These are phyloP conservation scores for Yarrowia keelungensis DNA, from an alignment of 805 yeast species.

Conservation along the genomic window DNA sequence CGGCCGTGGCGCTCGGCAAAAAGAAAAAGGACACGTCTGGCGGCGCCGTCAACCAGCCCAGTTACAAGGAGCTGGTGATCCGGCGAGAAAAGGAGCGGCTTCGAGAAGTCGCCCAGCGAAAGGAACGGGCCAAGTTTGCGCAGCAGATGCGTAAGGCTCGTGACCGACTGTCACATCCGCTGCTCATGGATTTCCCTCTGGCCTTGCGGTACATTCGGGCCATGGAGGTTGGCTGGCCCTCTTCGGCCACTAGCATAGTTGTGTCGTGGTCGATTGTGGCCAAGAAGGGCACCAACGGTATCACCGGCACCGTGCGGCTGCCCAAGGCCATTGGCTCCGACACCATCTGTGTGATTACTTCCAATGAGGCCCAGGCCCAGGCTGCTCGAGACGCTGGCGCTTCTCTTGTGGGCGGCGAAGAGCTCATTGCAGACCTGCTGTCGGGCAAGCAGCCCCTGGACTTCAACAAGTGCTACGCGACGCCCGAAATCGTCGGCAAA, in stretches of 20 bases:
- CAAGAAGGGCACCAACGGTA: constrained; percentile 78
- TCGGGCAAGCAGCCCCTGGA: constrained; percentile 55
- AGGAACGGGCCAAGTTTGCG: constrained; percentile 21
- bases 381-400: constrained; percentile 68
- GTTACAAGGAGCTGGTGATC: constrained; percentile 33
- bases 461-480: constrained; percentile 81
- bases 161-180: constrained; percentile 51
- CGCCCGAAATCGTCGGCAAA: constrained; percentile 76
- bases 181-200: constrained; percentile 71
- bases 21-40: constrained; percentile 20
- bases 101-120: constrained; percentile 25
- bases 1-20: constrained; percentile 35
- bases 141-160: constrained; percentile 33
- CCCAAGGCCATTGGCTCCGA: constrained; percentile 76
- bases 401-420: constrained; percentile 71
- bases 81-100: constrained; percentile 33
- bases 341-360: constrained; percentile 71
- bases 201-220: constrained; percentile 86
- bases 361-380: constrained; percentile 59
- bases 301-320: constrained; percentile 72
- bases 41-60: constrained; percentile 37
- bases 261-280: constrained; percentile 69
- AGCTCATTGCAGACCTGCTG: constrained; percentile 67
- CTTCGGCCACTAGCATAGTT: constrained; percentile 71
- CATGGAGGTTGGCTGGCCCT: constrained; percentile 85